These are phyloP conservation scores for Jamesozyma piceae DNA, from an alignment of 805 yeast species.

Conservation along the genomic window DNA sequence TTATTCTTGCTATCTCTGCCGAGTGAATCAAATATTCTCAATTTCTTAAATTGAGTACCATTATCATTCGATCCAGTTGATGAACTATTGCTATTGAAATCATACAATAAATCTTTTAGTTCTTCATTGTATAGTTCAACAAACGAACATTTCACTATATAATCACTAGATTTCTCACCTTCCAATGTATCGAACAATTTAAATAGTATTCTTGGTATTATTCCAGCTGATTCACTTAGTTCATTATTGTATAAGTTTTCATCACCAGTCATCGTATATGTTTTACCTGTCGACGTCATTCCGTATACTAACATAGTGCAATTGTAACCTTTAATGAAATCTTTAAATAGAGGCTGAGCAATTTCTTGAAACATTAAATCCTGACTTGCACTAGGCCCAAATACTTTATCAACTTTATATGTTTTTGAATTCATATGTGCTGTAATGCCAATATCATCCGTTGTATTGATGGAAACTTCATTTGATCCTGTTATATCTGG, in stretches of 20 bases:
- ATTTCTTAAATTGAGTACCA: constrained; percentile 30
- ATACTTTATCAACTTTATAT: constrained; percentile 69
- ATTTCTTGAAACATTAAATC: constrained; percentile 52
- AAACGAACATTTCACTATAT: constrained; percentile 66
- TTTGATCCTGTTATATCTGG: constrained; percentile 36
- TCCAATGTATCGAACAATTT: constrained; percentile 47
- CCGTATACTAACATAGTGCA: constrained; percentile 84
- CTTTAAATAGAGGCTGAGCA: constrained; percentile 55
- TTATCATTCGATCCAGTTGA: not conserved
- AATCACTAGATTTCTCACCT: constrained; percentile 35
- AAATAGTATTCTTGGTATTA: constrained; percentile 52
- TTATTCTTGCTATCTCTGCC: constrained; percentile 2
- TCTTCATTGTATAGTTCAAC: constrained; percentile 86
- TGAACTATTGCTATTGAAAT: constrained; percentile 5
- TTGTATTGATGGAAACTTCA: constrained; percentile 40
- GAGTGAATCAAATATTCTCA: constrained; percentile 42
- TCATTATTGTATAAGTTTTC: constrained; percentile 28
- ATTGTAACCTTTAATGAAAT: constrained; percentile 66
- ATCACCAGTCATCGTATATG: constrained; percentile 73
- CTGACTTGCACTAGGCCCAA: constrained; percentile 77
- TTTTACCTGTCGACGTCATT: constrained; percentile 87
- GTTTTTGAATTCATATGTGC: constrained; percentile 42
- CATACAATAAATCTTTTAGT: constrained; percentile 55
- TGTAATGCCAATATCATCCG: constrained; percentile 33
- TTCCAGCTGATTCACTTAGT: constrained; percentile 46